These are phyloP conservation scores for Chondrostereum purpureum DNA, from an alignment of 1,284 basidiomycete genomes.

Conservation along the genomic window DNA sequence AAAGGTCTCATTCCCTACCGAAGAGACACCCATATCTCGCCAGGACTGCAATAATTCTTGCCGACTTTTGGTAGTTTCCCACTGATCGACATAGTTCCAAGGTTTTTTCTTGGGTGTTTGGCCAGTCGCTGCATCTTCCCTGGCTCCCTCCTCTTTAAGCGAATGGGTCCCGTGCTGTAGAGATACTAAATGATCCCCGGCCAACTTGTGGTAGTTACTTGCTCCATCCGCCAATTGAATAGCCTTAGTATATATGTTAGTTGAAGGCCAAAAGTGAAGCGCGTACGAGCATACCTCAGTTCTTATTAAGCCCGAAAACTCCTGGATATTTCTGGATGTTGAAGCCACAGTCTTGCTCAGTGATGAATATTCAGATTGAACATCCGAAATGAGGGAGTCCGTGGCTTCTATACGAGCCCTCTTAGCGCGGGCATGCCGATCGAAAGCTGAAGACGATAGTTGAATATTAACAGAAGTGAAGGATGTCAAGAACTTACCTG, in stretches of 20 bases:
- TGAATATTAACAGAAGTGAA: too few relatives aligned
- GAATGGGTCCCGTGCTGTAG: conserved; percentile 44
- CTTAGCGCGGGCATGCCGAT: conserved; percentile 57
- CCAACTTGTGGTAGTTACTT: conserved; percentile 34
- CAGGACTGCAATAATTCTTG: conserved; percentile 48
- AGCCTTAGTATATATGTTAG: too few relatives aligned
- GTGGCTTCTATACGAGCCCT: conserved; percentile 59
- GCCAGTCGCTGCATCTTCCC: conserved; percentile 59
- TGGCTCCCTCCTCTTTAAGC: conserved; percentile 53
- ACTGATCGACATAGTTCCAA: conserved; percentile 61
- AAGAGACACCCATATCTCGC: conserved; percentile 28
- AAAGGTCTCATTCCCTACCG: conserved; percentile 28
- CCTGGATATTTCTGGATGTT: conserved; percentile 44
- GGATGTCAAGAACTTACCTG: conserved; percentile 34
- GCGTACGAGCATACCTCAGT: too few relatives aligned
- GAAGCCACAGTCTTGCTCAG: conserved; percentile 44
- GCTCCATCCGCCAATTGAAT: too few relatives aligned
- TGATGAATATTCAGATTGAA: conserved; percentile 45
- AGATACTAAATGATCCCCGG: conserved; percentile 35
- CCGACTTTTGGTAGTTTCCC: conserved; percentile 61
- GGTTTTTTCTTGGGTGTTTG: conserved; percentile 65
- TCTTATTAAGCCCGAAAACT: conserved; percentile 33
- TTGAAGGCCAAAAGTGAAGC: too few relatives aligned
- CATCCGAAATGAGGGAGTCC: conserved; percentile 38
- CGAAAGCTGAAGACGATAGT: conserved; percentile 50